These are phyloP conservation scores for Aegilops tauschii DNA, from an alignment of 176 grass and related monocot genomes.

Conservation along the genomic window DNA sequence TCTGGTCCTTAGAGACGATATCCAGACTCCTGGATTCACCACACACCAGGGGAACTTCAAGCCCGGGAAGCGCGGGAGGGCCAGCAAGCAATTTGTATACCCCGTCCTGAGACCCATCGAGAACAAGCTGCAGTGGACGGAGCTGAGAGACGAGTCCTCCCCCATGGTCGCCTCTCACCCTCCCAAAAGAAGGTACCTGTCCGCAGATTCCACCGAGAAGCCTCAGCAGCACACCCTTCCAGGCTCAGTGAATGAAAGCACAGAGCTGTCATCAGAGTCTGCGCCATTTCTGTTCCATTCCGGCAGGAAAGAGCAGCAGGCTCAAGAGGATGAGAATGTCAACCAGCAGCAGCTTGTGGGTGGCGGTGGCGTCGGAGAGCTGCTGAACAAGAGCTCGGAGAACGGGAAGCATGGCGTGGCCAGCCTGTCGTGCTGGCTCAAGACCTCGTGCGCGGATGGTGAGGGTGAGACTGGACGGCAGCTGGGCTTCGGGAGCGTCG, in stretches of 20 bases:
- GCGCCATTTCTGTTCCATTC: conserved; percentile 11
- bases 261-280: conserved; percentile 1
- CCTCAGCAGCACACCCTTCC: not conserved
- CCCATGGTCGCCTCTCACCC: conserved; percentile 11
- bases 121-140: conserved; percentile 39
- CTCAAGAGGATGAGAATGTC: not conserved
- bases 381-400: conserved; percentile 16
- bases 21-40: conserved; percentile 63
- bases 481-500: not conserved
- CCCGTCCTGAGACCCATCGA: conserved; percentile 61
- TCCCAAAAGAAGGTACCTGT: conserved; percentile 24
- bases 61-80: conserved; percentile 41
- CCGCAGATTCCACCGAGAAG: conserved; percentile 19
- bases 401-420: conserved; percentile 34
- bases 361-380: conserved; percentile 4
- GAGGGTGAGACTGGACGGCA: conserved; percentile 6
- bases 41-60: conserved; percentile 28
- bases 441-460: conserved; percentile 29
- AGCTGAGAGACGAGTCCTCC: conserved; percentile 10
- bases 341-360: not conserved
- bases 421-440: conserved; percentile 59
- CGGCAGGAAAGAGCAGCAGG: not conserved
- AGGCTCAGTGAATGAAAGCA: not conserved
- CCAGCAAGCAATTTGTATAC: conserved; percentile 56
- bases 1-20: conserved; percentile 51